Conservation (phyloP, 2,329 filamentous ascomycete species). For the Pyrenochaeta sp. region DNA sequence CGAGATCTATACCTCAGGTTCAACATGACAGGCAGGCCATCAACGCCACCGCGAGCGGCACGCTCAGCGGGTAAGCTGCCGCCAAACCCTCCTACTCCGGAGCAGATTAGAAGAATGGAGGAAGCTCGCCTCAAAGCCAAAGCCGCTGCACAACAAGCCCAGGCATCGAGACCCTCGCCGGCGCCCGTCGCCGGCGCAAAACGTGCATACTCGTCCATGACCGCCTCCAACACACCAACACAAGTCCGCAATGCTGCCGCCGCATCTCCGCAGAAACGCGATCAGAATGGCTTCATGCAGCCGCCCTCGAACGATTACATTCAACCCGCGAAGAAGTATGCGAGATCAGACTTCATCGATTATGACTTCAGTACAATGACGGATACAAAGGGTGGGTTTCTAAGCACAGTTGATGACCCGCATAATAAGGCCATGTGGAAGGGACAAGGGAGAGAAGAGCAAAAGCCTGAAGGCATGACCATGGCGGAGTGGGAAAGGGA, state of each 20-base stretch:
- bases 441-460: constrained; percentile 57
- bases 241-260: constrained; percentile 72
- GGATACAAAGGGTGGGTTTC: constrained; percentile 95
- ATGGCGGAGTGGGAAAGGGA: constrained; percentile 89
- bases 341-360: constrained; percentile 81
- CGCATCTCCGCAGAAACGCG: constrained; percentile 47
- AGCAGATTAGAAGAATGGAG: constrained; percentile 73
- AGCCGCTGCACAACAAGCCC: constrained; percentile 68
- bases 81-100: constrained; percentile 63
- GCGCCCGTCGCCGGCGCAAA: constrained; percentile 68
- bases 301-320: constrained; percentile 61
- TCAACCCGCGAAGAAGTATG: constrained; percentile 84
- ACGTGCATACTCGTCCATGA: constrained; percentile 72
- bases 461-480: constrained; percentile 87
- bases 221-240: constrained; percentile 61
- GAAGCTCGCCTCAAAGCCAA: constrained; percentile 88
- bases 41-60: constrained; percentile 58
- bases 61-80: constrained; percentile 52
- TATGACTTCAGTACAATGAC: constrained; percentile 99
- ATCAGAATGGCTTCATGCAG: constrained; percentile 47
- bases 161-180: constrained; percentile 33
- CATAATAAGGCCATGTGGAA: constrained; percentile 75
- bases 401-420: constrained; percentile 91
- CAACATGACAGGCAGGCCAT: constrained; percentile 52
- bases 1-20: background rate